Conservation (phyloP, 805 yeast species). For the Sugiyamaella qingdaonensis region DNA sequence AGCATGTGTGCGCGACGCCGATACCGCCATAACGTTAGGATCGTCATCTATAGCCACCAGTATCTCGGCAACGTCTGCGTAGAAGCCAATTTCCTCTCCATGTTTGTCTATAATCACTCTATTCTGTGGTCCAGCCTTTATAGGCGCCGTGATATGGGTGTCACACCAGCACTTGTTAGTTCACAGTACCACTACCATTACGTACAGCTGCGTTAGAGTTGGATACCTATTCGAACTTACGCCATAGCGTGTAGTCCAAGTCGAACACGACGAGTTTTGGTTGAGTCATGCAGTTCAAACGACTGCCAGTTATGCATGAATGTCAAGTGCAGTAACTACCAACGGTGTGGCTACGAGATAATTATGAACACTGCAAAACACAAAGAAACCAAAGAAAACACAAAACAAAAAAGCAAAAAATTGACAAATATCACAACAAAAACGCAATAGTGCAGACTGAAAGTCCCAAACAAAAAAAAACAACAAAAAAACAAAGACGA, state of each 20-base stretch:
- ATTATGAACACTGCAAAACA: too few species aligned
- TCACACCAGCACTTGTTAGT: slow-evolving; percentile 61
- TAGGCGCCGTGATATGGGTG: slow-evolving; percentile 60
- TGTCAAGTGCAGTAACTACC: too few species aligned
- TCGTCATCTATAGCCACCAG: slow-evolving; percentile 47
- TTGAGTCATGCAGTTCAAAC: slow-evolving; percentile 3
- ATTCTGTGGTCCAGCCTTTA: slow-evolving; percentile 36
- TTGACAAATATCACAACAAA: too few species aligned
- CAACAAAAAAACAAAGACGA: too few species aligned
- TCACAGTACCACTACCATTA: neutral
- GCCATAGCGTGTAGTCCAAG: slow-evolving; percentile 76
- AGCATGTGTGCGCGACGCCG: slow-evolving; percentile 74
- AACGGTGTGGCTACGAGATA: too few species aligned
- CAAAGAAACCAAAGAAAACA: too few species aligned
- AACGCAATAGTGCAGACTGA: too few species aligned
- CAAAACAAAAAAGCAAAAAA: too few species aligned
- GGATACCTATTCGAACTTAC: slow-evolving; percentile 32
- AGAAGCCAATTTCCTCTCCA: slow-evolving; percentile 56
- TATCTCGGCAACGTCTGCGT: slow-evolving; percentile 64
- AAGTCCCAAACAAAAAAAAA: too few species aligned
- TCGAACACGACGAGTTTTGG: slow-evolving; percentile 67
- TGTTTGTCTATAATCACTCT: slow-evolving; percentile 45
- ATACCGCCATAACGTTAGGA: slow-evolving; percentile 46
- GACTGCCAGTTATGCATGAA: neutral
- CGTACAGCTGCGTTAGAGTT: slow-evolving; percentile 16